These are phyloP conservation scores for Avena sativa DNA, from an alignment of 176 grass and related monocot genomes.

Conservation along the genomic window DNA sequence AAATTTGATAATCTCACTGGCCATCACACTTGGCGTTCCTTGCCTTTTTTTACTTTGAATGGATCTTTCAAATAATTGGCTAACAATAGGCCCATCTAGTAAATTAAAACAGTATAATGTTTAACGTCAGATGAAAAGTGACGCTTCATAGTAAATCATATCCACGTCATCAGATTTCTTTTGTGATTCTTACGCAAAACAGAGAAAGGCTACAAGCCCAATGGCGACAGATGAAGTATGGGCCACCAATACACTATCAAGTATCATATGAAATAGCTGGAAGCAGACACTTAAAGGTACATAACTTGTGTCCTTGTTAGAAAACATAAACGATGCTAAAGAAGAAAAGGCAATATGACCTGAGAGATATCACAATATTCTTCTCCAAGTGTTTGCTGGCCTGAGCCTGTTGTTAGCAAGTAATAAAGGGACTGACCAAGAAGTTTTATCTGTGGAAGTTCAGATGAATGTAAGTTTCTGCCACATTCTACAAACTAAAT, in stretches of 20 bases:
- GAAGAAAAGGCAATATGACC: constrained; percentile 49
- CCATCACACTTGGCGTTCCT: not conserved
- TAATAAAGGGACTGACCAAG: constrained; percentile 95
- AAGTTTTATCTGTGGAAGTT: constrained; percentile 84
- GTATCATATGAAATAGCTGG: constrained; percentile 31
- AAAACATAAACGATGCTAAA: constrained; percentile 24
- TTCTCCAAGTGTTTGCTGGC: constrained; percentile 96
- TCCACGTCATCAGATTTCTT: constrained; percentile 11
- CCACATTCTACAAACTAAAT: not conserved
- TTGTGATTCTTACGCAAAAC: constrained; percentile 1
- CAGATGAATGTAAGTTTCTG: constrained; percentile 26
- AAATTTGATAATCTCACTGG: constrained; percentile 11
- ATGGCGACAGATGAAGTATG: constrained; percentile 2
- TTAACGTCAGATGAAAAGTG: constrained; percentile 19
- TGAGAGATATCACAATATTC: constrained; percentile 99
- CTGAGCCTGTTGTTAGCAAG: constrained; percentile 92
- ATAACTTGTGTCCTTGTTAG: not conserved
- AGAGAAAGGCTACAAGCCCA: not conserved
- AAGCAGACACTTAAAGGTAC: constrained; percentile 9
- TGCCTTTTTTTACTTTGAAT: not conserved
- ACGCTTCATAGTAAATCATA: not conserved
- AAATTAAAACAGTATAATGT: not conserved
- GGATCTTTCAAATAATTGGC: constrained; percentile 9
- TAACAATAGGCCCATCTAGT: not conserved
- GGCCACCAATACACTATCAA: constrained; percentile 7